Percentiles rank a stretch among this genome's conserved stretches.
Evolutionary conservation across 225 moss, liverwort and hornwort species (phyloP).

Genomic region (Pseudoscleropodium purum): DNA sequence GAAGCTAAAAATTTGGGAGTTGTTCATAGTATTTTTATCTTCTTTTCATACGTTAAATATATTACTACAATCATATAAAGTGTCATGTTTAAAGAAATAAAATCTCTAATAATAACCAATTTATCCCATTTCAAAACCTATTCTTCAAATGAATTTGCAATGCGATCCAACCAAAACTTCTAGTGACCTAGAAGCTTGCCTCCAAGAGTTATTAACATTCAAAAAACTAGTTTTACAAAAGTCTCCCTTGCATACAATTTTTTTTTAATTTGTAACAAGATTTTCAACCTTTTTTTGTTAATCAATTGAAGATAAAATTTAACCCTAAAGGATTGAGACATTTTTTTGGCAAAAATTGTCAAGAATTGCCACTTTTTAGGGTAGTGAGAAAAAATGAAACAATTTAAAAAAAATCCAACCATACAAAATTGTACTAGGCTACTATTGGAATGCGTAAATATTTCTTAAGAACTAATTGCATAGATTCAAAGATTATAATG

Average conservation of each 20-base stretch:
- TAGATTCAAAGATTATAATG: background rate
- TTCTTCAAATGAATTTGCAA: background rate
- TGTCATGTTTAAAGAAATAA: background rate
- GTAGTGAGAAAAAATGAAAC: background rate
- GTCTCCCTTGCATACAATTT: background rate
- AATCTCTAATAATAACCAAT: background rate
- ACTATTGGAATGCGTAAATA: accelerated
- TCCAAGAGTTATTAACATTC: background rate
- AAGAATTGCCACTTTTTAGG: background rate
- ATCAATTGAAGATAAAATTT: background rate
- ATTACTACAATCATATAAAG: background rate
- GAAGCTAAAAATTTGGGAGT: background rate
- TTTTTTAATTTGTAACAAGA: background rate
- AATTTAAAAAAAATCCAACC: background rate
- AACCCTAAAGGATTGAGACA: background rate
- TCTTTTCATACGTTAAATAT: background rate
- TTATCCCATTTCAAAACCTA: background rate
- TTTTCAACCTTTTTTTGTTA: background rate
- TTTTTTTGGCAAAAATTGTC: background rate
- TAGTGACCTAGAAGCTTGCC: background rate
- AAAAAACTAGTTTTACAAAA: background rate
- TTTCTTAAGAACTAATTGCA: accelerated
- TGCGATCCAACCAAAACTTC: background rate
- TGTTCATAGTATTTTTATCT: background rate
- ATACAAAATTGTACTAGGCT: background rate